Percentiles rank a stretch among this genome's conserved stretches.
phyloP scores from a whole-genome alignment of 306 rosid species.

The Quillaja saponaria region DNA sequence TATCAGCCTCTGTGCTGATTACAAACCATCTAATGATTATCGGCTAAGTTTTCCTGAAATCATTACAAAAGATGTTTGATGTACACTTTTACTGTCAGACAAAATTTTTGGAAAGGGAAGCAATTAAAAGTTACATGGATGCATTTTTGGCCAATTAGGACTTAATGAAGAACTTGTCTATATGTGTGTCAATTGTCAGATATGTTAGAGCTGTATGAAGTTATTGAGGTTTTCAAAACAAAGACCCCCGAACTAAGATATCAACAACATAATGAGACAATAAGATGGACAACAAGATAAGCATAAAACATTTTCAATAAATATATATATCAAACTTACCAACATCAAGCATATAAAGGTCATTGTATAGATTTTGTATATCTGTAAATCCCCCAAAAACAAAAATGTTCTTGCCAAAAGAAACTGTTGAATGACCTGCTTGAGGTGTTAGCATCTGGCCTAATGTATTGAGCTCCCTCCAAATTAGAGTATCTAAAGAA shows the following conservation, averaged over 20 bases:
- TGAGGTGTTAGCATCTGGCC: constrained; percentile 86
- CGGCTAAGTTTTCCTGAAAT: neutral
- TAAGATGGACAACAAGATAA: neutral
- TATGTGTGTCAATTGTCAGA: too few species aligned
- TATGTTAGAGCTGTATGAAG: too few species aligned
- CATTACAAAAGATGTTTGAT: neutral
- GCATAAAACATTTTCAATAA: constrained; percentile 1
- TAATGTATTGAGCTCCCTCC: constrained; percentile 85
- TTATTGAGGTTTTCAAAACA: neutral
- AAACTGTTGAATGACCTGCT: constrained; percentile 91
- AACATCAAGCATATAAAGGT: constrained; percentile 77
- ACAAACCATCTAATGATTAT: neutral
- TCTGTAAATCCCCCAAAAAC: constrained; percentile 98
- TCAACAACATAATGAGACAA: neutral
- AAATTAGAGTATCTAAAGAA: constrained; percentile 73
- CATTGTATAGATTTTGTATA: constrained; percentile 85
- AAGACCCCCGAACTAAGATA: neutral
- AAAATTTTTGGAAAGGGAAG: neutral
- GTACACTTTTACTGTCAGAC: too few species aligned
- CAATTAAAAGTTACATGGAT: neutral
- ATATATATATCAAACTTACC: constrained; percentile 59
- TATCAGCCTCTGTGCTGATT: too few species aligned
- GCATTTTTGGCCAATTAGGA: too few species aligned
- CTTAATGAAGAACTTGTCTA: too few species aligned
- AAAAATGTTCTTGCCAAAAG: constrained; percentile 82